Conservation (phyloP, 192 early-diverging fungal species). For the Chytriomyces confervae region DNA sequence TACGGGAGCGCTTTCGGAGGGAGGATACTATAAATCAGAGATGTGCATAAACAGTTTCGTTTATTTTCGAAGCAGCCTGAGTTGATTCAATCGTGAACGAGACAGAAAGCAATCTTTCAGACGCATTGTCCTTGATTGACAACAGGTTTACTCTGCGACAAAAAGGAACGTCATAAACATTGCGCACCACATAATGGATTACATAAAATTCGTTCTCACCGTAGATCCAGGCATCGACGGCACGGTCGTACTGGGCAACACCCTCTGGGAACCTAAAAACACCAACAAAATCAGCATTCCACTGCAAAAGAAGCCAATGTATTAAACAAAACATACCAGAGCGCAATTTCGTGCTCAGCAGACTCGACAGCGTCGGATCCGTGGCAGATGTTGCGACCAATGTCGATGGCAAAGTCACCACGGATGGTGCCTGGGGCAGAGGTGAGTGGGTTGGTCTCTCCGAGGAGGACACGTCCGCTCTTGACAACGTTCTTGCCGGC, state of each 20-base stretch:
- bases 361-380: slow-evolving; percentile 88
- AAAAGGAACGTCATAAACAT: neutral
- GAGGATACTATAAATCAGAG: no score
- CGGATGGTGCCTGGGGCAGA: slow-evolving; percentile 93
- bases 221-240: slow-evolving; percentile 54
- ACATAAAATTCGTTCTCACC: neutral
- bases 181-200: neutral
- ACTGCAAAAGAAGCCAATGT: slow-evolving; percentile 22
- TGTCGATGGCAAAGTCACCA: slow-evolving; percentile 90
- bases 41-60: no score
- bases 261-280: slow-evolving; percentile 71
- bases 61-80: no score
- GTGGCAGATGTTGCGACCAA: slow-evolving; percentile 86
- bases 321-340: slow-evolving; percentile 52
- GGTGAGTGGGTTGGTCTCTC: slow-evolving; percentile 91
- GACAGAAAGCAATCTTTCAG: no score
- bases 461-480: slow-evolving; percentile 84
- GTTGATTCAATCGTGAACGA: no score
- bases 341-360: slow-evolving; percentile 85
- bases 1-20: no score
- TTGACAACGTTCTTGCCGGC: slow-evolving; percentile 88
- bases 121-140: no score
- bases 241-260: slow-evolving; percentile 64
- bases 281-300: slow-evolving; percentile 20
- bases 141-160: neutral